Conservation (phyloP, 129 eudicot genomes). For the Lactuca saligna region DNA sequence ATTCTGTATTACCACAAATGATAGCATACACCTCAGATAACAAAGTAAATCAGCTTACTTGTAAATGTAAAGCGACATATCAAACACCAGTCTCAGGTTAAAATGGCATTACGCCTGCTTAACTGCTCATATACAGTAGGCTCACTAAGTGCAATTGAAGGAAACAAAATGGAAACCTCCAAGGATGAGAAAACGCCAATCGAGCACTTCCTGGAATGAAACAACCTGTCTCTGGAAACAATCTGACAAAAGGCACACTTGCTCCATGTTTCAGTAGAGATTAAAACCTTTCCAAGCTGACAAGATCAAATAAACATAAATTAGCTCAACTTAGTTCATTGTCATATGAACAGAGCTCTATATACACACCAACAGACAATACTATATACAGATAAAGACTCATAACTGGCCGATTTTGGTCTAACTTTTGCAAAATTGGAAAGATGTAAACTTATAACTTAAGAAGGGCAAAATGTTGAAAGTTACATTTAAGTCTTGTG, state of each 20-base stretch:
- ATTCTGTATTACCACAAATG: conserved; percentile 1
- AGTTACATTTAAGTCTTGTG: too few species aligned
- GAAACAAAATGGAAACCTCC: conserved; percentile 74
- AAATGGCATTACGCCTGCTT: conserved; percentile 58
- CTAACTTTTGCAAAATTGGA: too few species aligned
- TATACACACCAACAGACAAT: conserved; percentile 3
- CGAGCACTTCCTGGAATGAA: conserved; percentile 77
- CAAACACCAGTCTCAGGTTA: conserved; percentile 55
- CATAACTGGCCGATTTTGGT: not conserved
- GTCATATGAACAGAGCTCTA: not conserved
- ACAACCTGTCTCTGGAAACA: conserved; percentile 54
- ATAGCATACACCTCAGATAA: not conserved
- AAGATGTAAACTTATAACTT: too few species aligned
- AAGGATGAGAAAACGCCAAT: conserved; percentile 75
- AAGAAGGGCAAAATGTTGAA: too few species aligned
- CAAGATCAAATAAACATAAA: not conserved
- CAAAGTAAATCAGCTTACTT: conserved; percentile 43
- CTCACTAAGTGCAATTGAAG: conserved; percentile 80
- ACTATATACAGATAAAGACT: not conserved
- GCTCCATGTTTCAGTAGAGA: conserved; percentile 71
- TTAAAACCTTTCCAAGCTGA: conserved; percentile 39
- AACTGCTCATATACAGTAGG: conserved; percentile 52
- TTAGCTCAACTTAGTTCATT: conserved; percentile 4
- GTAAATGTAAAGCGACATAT: conserved; percentile 48
- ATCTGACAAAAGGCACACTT: conserved; percentile 61